Evolutionary conservation across 2,329 filamentous ascomycete genomes (phyloP), one percentile per base, ranked within the genome.

Genomic region (Fusarium solani-melongenae): DNA sequence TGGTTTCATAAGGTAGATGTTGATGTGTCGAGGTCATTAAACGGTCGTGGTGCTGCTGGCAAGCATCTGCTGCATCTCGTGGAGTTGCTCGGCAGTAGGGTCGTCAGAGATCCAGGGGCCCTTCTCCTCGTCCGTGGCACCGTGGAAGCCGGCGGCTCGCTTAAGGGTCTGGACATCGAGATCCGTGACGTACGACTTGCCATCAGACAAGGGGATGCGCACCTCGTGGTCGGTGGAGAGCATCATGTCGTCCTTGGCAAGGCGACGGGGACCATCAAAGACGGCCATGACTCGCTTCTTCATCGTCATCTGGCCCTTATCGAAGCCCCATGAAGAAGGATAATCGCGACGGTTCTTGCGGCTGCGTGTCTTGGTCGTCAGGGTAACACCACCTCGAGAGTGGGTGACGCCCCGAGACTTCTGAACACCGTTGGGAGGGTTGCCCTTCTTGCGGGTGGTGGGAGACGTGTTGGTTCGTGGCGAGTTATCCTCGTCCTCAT

Each of bases 161-260:
- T 93, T 92, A 80, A 98, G 83, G 2, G 95, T 98, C 85, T 96
- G 92, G 59, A 98, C 90, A 79, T 98, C 96, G 51, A 99, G 88
- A 80, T 98, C 96, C 8, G 96, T 98, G 41, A 98, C 92, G 81
- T 97, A 98, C 1, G 90, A 88, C 78, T 93, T 91, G 79, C 90
- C 90, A 79, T 94, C 92, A 27, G 89, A 89, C 20, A 98, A 88
- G 82, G 91, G 91, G 82, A 98, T 88, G 79, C 96, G 94, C 39
- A 98, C 94, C 84, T 99, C 96, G 79, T 96, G 95, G 77, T 98
- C 95, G 17, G 93, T 95, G 76, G 95, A 94, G 58, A 99, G 91
- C 95, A 98, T 97, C 94, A 98, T 96, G 84, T 99, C 96, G 81
- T 99, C 96, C 86, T 98, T 98, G 89, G 94, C 96, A 58, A 99